A percentile compares a stretch with the other conserved stretches of the same genome.
Conservation (phyloP, 768 basidiomycete genomes). For the Chalciporus chontae region DNA sequence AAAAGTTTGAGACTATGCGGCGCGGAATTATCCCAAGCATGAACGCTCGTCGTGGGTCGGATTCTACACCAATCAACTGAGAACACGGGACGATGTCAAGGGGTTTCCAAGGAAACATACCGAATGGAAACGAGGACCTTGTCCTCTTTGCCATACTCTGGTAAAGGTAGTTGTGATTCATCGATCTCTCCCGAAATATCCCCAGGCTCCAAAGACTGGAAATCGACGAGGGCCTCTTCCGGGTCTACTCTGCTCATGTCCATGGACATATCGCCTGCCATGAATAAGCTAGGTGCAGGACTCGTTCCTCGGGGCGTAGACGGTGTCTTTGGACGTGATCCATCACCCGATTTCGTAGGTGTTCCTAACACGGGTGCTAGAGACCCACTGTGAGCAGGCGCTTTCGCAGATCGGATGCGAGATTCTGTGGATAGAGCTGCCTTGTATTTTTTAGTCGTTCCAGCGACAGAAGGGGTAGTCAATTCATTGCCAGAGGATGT, state of each 20-base stretch:
- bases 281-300: slow-evolving; percentile 38
- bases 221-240: slow-evolving; percentile 77
- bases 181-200: slow-evolving; percentile 72
- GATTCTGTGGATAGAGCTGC: slow-evolving; percentile 52
- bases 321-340: slow-evolving; percentile 50
- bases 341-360: slow-evolving; percentile 43
- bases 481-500: slow-evolving; percentile 31
- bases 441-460: slow-evolving; percentile 65
- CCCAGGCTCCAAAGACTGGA: slow-evolving; percentile 61
- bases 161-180: slow-evolving; percentile 42
- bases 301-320: slow-evolving; percentile 52
- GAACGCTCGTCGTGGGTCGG: slow-evolving; percentile 48
- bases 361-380: slow-evolving; percentile 51
- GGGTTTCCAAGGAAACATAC: slow-evolving; percentile 36
- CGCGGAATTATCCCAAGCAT: slow-evolving; percentile 53
- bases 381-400: slow-evolving; percentile 17
- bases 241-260: slow-evolving; percentile 71
- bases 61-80: slow-evolving; percentile 41
- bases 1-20: slow-evolving; percentile 60
- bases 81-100: not conserved
- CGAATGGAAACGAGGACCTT: slow-evolving; percentile 85
- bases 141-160: slow-evolving; percentile 68
- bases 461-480: slow-evolving; percentile 34
- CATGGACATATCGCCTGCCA: slow-evolving; percentile 57
- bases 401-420: slow-evolving; percentile 30